Base-by-base conservation (phyloP, 257 asterid genomes). In the Solanum chmielewskii region DNA sequence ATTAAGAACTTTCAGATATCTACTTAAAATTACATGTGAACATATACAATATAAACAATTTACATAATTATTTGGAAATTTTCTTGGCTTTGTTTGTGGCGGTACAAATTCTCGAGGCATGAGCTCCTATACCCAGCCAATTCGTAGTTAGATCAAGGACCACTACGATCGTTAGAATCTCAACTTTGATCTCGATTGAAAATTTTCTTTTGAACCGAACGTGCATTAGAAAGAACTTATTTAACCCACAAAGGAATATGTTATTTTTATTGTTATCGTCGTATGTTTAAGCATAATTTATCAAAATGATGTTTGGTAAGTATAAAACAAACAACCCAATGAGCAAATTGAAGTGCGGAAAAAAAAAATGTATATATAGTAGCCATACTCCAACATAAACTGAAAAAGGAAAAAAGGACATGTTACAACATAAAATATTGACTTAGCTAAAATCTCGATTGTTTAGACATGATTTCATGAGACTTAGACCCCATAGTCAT, bases 131-230 rank as follows among this genome's bases (percentile, higher is more conserved):
- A 3, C 7, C 56, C 56, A 13, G 20, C 2, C 7, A 47, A 47
- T 47, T 2, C 6, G 7, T 2, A 6, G 0, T 47, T 13, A 18
- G 18, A 13, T 47, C 56, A 47, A 47, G 56, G 7, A 13, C 6
- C 7, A 2, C 18, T 18, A 47, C 14, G 56, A 47, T 47, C 18
- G 20, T 47, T 47, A 47, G 1, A 47, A 47, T 47, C 7, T 47
- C 3, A 1, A 47, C 2, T 1, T 44, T 44, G 2, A 44, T 1
- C 44, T 8, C 1, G 4, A 42, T 42, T 42, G 14, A 2, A 9
- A 23, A 3, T 1, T 62, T 60, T 9, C 4, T 9, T 60, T 21
- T 1, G 0, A 59, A 20, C 0, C 2, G 1, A 21, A 1, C 6
- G 5, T 59, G 2, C 21, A 60, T 60, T 2, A 21, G 1, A 60